phyloP scores from a whole-genome alignment of 2,329 filamentous ascomycete genomes.

The Nigrospora osmanthi region DNA sequence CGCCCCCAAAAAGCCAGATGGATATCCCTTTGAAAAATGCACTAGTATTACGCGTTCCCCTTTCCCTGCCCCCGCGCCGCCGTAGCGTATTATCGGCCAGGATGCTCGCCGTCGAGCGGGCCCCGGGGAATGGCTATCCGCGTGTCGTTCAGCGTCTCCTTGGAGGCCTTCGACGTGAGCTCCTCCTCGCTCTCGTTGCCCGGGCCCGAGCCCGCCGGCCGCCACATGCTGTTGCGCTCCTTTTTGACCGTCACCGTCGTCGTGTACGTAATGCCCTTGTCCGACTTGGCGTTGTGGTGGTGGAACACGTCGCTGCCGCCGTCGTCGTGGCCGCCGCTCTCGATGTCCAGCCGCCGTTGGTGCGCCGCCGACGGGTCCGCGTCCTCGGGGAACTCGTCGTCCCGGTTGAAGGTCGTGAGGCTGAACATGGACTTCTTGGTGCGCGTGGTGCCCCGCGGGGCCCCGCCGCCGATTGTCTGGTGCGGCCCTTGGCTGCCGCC shows the following conservation, averaged over 20 bases:
- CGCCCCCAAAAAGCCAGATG: too few relatives aligned
- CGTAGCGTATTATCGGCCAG: too few relatives aligned
- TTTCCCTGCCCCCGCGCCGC: too few relatives aligned
- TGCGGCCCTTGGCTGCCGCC: not conserved
- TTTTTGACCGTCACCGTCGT: constrained; percentile 1
- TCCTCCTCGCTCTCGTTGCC: constrained; percentile 1
- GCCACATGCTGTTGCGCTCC: not conserved
- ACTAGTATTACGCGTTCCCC: too few relatives aligned
- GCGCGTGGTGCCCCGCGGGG: too few relatives aligned
- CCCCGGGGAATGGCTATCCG: not conserved
- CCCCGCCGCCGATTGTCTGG: not conserved
- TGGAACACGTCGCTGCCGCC: not conserved
- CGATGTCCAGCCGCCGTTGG: not conserved
- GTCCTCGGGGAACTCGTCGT: not conserved
- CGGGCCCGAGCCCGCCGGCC: too few relatives aligned
- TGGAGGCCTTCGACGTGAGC: not conserved
- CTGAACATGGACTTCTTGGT: not conserved
- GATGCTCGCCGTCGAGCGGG: not conserved
- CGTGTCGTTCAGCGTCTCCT: not conserved
- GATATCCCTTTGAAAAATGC: too few relatives aligned
- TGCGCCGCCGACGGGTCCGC: too few relatives aligned
- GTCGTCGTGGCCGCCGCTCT: not conserved
- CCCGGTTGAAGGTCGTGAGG: constrained; percentile 2
- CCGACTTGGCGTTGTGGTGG: not conserved
- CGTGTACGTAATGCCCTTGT: not conserved